A percentile compares a stretch with the other conserved stretches of the same genome.
Conservation (phyloP, 1,284 basidiomycete genomes). For the Ceratobasidium sp. region DNA sequence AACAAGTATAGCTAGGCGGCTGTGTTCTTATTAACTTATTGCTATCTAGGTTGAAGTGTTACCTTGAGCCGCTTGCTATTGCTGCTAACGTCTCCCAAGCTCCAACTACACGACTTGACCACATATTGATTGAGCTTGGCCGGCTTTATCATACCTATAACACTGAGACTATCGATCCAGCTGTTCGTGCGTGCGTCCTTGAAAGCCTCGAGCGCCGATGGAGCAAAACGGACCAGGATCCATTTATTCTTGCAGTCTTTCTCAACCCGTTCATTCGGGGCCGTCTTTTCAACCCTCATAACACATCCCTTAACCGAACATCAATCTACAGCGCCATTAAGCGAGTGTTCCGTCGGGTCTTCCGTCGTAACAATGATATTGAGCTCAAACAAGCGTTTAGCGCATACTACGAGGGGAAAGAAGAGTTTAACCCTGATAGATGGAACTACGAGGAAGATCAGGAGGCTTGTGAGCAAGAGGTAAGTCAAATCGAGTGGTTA, state of each 20-base stretch:
- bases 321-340: neutral
- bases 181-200: constrained; percentile 49
- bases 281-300: constrained; percentile 28
- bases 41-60: constrained; percentile 49
- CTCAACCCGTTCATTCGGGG: constrained; percentile 53
- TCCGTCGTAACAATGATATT: too few relatives aligned
- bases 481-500: neutral
- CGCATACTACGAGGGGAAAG: neutral
- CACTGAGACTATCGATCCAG: neutral
- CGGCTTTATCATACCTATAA: constrained; percentile 48
- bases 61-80: constrained; percentile 57
- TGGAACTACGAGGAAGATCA: constrained; percentile 14
- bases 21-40: neutral
- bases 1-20: neutral
- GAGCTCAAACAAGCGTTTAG: too few relatives aligned
- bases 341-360: constrained; percentile 19
- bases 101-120: constrained; percentile 54
- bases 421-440: constrained; percentile 21
- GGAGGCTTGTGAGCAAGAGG: neutral
- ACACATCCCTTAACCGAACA: neutral
- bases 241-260: constrained; percentile 58
- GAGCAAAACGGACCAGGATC: constrained; percentile 58
- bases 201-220: constrained; percentile 57
- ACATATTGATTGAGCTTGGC: constrained; percentile 56
- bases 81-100: constrained; percentile 57